These are phyloP conservation scores for Hyphopichia burtonii DNA, from an alignment of 1,139 yeast genomes.

Conservation along the genomic window DNA sequence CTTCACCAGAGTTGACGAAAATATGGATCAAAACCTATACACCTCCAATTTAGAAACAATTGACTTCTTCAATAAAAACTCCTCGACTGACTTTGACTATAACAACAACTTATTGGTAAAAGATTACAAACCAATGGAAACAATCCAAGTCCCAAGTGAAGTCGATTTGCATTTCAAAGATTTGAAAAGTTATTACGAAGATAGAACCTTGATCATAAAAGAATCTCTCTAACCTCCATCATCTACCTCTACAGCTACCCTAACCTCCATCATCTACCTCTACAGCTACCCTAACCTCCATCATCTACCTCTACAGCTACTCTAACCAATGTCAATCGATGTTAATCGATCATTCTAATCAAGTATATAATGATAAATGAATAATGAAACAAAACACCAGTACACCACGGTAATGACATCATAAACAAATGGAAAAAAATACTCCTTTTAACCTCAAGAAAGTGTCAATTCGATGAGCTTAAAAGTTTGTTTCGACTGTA, in stretches of 20 bases:
- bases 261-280: no score
- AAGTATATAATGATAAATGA: no score
- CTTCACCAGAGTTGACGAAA: slow-evolving; percentile 23
- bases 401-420: no score
- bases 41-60: slow-evolving; percentile 29
- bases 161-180: slow-evolving; percentile 9
- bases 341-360: no score
- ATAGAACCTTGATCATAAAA: slow-evolving; percentile 9
- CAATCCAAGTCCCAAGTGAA: slow-evolving; percentile 1
- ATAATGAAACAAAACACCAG: no score
- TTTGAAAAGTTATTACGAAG: slow-evolving; percentile 15
- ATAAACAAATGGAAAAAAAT: no score
- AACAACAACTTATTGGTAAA: slow-evolving; percentile 23
- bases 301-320: background rate
- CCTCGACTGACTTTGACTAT: slow-evolving; percentile 19
- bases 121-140: slow-evolving; percentile 24
- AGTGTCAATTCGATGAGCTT: no score
- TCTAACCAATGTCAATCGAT: no score
- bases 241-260: background rate
- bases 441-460: no score
- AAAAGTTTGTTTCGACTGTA: no score
- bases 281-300: background rate
- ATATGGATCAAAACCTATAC: slow-evolving; percentile 20
- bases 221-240: background rate
- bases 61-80: slow-evolving; percentile 22